Percentiles rank a stretch among this genome's conserved stretches.
Evolutionary conservation across 2,329 filamentous ascomycete genomes (phyloP).

Genomic region (Microsporum canis): DNA sequence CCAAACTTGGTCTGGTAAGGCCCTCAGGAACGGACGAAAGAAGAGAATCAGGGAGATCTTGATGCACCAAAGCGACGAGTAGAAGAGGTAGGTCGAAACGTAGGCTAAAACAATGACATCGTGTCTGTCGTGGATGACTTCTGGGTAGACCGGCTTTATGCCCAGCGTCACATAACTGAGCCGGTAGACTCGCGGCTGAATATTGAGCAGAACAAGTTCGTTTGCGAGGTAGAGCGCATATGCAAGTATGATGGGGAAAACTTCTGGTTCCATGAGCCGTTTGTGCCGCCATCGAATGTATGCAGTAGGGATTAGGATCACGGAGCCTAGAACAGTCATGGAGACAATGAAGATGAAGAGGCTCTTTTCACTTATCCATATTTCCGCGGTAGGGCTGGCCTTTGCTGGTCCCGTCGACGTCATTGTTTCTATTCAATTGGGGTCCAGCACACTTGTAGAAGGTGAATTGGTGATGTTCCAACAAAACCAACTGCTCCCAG

Average conservation of each 20-base stretch:
- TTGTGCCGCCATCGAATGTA: slow-evolving; percentile 9
- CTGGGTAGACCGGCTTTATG: neutral
- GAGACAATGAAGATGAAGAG: slow-evolving; percentile 7
- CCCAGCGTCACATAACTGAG: slow-evolving; percentile 4
- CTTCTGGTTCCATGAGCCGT: slow-evolving; percentile 5
- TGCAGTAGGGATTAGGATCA: slow-evolving; percentile 6
- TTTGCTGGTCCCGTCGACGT: neutral
- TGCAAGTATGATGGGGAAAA: slow-evolving; percentile 6
- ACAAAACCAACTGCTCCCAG: neutral
- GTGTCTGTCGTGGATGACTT: neutral
- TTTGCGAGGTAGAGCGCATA: slow-evolving; percentile 6
- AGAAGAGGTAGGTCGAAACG: slow-evolving; percentile 4
- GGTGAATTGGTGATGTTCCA: neutral
- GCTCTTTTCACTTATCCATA: slow-evolving; percentile 5
- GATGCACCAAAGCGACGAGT: slow-evolving; percentile 3
- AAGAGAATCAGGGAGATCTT: slow-evolving; percentile 12
- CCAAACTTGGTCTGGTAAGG: slow-evolving; percentile 6
- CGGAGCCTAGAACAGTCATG: slow-evolving; percentile 6
- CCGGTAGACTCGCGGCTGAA: slow-evolving; percentile 6
- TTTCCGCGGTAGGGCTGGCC: neutral
- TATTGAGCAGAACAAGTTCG: slow-evolving; percentile 2
- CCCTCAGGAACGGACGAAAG: slow-evolving; percentile 11
- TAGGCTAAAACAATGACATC: slow-evolving; percentile 1
- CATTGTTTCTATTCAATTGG: neutral
- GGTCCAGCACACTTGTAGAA: neutral